Percentiles rank a stretch among this genome's conserved stretches.
Evolutionary conservation across 768 basidiomycete genomes (phyloP).

Genomic region (Pisolithus albus): DNA sequence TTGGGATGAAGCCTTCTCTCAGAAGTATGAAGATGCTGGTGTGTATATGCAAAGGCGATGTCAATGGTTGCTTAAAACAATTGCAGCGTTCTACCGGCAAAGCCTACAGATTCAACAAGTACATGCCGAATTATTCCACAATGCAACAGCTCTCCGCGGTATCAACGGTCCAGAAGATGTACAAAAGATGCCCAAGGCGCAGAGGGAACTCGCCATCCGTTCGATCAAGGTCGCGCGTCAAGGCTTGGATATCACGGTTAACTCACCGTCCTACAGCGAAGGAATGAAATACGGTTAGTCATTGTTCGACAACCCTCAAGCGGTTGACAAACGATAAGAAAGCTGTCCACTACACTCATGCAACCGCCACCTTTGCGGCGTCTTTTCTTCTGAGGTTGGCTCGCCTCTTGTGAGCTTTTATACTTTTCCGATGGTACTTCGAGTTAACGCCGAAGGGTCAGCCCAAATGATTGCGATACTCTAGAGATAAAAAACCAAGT

Average conservation of each 20-base stretch:
- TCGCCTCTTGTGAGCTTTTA: conserved; percentile 70
- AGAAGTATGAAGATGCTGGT: conserved; percentile 81
- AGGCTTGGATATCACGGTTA: conserved; percentile 80
- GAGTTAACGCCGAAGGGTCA: conserved; percentile 20
- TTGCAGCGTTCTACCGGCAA: conserved; percentile 78
- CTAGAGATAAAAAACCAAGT: conserved; percentile 68
- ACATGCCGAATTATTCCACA: conserved; percentile 82
- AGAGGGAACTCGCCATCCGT: conserved; percentile 71
- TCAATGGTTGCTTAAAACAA: conserved; percentile 1
- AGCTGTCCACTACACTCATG: conserved; percentile 91
- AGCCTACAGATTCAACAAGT: conserved; percentile 81
- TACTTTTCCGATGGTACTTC: background rate
- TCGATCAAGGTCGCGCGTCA: conserved; percentile 79
- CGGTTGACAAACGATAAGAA: conserved; percentile 1
- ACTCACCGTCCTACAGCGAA: conserved; percentile 77
- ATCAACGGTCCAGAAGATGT: conserved; percentile 86
- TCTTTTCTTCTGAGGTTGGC: conserved; percentile 83
- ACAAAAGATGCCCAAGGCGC: conserved; percentile 70
- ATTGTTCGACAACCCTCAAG: background rate
- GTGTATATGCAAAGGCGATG: conserved; percentile 16
- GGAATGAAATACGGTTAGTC: conserved; percentile 84
- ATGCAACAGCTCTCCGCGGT: conserved; percentile 74
- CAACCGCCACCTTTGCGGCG: conserved; percentile 89
- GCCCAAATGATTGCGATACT: conserved; percentile 79
- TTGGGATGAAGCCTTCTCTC: conserved; percentile 76